Evolutionary conservation across 176 grass and related monocot species (phyloP), one percentile per base, ranked within the genome.

Genomic region (Alopecurus myosuroides): DNA sequence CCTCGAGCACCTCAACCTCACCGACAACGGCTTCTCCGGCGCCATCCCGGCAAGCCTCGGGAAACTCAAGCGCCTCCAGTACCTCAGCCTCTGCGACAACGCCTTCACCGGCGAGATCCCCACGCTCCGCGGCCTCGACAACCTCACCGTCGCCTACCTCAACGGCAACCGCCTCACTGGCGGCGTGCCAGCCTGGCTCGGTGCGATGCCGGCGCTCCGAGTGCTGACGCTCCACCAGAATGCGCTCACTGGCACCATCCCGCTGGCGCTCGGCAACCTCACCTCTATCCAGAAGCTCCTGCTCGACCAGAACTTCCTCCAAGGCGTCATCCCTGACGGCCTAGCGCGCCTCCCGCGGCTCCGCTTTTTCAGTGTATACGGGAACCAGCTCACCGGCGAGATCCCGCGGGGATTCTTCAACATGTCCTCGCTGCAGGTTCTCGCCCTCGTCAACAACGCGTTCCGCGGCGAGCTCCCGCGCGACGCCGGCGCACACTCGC

Each of bases 321-420:
- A 79, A 23, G 76, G 84, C 2, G 42, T 1, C 4, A 40, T 85
- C 63, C 82, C 84, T 0, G 65, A 70, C 12, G 76, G 19, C 5
- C 13, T 86, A 13, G 1, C 5, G 9, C 49, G 20, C 9, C 84
- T 86, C 0, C 28, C 76, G 1, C 1, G 0, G 0, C 84, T 86
- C 14, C 36, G 0, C 4, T 1, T 0, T 0, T 69, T 86, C 20
- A 13, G 0, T 14, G 35, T 72, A 4, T 71, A 58, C 28, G 18
- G 44, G 65, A 92, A 86, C 83, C 28, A 5, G 39, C 73, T 88
- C 31, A 19, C 46, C 10, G 79, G 83, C 0, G 35, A 57, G 33
- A 85, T 91, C 44, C 89, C 89, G 1, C 19, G 9, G 0, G n/a
- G 71, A 0, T 53, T 91, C 33, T 84, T 84, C 82, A 88, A 91